A percentile compares a stretch with the other conserved stretches of the same genome.
These are phyloP conservation scores for Tolypocladium guangdongense DNA, from an alignment of 2,329 filamentous ascomycete species.

Conservation along the genomic window DNA sequence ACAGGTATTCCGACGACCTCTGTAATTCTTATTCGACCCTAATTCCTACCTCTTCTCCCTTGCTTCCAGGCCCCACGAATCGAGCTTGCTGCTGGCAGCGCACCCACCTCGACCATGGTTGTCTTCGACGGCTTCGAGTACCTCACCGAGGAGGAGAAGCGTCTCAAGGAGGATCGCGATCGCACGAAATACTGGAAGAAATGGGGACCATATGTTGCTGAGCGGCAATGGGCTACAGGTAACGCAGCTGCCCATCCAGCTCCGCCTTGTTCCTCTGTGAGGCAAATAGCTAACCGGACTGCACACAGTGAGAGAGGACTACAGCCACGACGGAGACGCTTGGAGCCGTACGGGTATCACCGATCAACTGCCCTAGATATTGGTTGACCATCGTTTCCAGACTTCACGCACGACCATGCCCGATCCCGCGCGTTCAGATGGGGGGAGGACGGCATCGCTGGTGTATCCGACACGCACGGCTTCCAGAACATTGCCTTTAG, in stretches of 20 bases:
- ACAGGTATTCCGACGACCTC: not conserved
- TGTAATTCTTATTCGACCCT: not conserved
- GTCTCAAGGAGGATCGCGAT: conserved; percentile 75
- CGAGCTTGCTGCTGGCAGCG: not conserved
- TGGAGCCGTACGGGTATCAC: conserved; percentile 69
- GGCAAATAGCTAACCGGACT: conserved; percentile 12
- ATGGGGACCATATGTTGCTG: conserved; percentile 90
- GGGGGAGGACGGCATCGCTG: conserved; percentile 95
- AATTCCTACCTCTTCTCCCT: not conserved
- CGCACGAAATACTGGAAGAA: conserved; percentile 92
- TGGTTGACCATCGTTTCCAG: conserved; percentile 31
- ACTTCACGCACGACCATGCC: conserved; percentile 90
- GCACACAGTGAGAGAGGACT: conserved; percentile 69
- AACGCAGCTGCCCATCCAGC: conserved; percentile 18
- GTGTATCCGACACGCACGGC: conserved; percentile 84
- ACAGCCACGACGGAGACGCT: conserved; percentile 78
- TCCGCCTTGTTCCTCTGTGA: not conserved
- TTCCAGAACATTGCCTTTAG: conserved; percentile 87
- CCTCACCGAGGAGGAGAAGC: conserved; percentile 80
- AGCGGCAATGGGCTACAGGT: conserved; percentile 94
- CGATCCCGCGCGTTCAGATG: conserved; percentile 82
- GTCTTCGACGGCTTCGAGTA: conserved; percentile 81
- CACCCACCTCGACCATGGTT: conserved; percentile 52
- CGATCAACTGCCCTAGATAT: not conserved
- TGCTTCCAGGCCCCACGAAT: conserved; percentile 5